Evolutionary conservation across 208 protist species (phyloP).

Genomic region (Vickermania spadyakhi): DNA sequence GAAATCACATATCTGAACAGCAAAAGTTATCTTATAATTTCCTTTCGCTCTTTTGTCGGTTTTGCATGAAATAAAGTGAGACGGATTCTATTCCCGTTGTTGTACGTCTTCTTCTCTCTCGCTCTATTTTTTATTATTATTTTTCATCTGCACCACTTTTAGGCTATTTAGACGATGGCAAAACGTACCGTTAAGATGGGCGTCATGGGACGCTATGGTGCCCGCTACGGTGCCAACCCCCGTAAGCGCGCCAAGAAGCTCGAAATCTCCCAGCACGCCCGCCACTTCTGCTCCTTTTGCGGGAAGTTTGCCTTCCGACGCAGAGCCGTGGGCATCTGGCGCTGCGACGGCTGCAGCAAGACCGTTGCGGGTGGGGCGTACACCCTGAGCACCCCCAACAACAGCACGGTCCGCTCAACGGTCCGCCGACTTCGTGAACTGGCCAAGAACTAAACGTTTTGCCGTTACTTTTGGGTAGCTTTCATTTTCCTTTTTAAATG

Average conservation of each 20-base stretch:
- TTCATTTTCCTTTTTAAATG: no score
- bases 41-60: no score
- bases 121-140: conserved; percentile 9
- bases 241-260: conserved; percentile 99
- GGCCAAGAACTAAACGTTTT: conserved; percentile 49
- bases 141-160: conserved; percentile 13
- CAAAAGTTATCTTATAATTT: no score
- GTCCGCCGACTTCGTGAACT: conserved; percentile 98
- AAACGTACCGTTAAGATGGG: conserved; percentile 99
- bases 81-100: no score
- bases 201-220: conserved; percentile 99
- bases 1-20: no score
- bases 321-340: conserved; percentile 98
- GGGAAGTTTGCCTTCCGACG: conserved; percentile 97
- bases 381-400: conserved; percentile 93
- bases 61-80: no score
- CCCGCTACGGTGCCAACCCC: conserved; percentile 98
- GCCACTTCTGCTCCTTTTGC: conserved; percentile 98
- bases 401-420: conserved; percentile 95
- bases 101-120: conserved; percentile 14
- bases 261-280: conserved; percentile 97
- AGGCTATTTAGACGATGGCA: conserved; percentile 57
- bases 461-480: background rate
- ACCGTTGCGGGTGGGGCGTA: conserved; percentile 97
- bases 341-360: conserved; percentile 96